Evolutionary conservation across 73 alveolate genomes (phyloP), one percentile per base, ranked within the genome.

Genomic region (Blepharisma japonicum): DNA sequence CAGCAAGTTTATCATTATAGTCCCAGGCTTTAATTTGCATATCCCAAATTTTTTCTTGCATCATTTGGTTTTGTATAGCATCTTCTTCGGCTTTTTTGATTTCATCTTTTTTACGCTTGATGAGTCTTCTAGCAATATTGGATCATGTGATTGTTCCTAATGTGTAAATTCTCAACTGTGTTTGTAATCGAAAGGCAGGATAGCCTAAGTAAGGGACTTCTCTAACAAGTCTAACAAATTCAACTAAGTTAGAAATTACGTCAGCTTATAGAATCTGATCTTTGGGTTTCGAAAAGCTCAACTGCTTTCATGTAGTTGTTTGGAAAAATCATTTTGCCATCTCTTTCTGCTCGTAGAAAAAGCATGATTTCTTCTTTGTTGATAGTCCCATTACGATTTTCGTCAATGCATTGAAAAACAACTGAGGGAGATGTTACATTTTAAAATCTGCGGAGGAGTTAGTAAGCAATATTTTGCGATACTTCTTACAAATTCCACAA

Each of bases 331-430:
- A 70, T 70, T 45, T 70, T 70, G 5, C 66, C 66, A 9, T 70
- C 42, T 7, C 9, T 11, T 5, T 23, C 32, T n/a, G 55, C 32
- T 45, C 27, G 11, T 3, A 70, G 6, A 54, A 70, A 70, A 45
- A 70, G 46, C 71, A 70, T 70, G 11, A 70, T 70, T 45, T 70
- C 80, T 11, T 70, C 80, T 70, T 70, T 70, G 21, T n/a, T 39
- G 20, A 70, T 9, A 2, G 25, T 39, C 14, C 39, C 80, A 45
- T n/a, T 20, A 0, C 66, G 68, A 45, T 70, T 70, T 45, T 45
- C 80, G 45, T 70, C 80, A 7, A 70, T 70, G 32, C 56, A 47
- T 25, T 38, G 11, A 45, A 70, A 70, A 4, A 70, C 80, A 70
- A 70, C 74, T 61, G 47, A 20, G 18, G 14, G 47, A 32, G 49